Conservation (phyloP, 1,139 yeast species). For the Casaregolazyma lundiana region DNA sequence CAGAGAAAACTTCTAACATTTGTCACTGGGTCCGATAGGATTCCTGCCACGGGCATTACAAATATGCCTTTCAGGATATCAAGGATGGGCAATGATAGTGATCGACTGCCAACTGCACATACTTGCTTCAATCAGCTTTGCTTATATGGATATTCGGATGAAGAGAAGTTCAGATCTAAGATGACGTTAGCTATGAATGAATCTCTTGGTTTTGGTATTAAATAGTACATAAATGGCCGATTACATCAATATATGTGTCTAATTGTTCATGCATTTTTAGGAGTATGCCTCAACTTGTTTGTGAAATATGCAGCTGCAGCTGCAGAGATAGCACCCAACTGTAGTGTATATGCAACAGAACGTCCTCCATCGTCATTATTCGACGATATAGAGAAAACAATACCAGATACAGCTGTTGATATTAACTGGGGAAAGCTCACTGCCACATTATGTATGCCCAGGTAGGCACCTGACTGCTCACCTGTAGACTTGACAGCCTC, state of each 20-base stretch:
- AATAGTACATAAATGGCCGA: conserved; percentile 30
- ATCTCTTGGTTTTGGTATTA: conserved; percentile 83
- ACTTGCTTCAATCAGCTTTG: conserved; percentile 92
- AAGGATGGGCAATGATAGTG: conserved; percentile 46
- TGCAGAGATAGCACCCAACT: conserved; percentile 34
- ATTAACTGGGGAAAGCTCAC: conserved; percentile 39
- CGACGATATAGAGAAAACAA: conserved; percentile 28
- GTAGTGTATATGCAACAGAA: conserved; percentile 35
- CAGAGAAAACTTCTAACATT: conserved; percentile 67
- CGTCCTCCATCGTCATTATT: conserved; percentile 34
- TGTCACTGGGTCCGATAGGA: conserved; percentile 84
- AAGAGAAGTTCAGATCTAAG: conserved; percentile 51
- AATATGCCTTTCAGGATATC: conserved; percentile 66
- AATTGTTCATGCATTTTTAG: conserved; percentile 6
- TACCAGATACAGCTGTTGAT: conserved; percentile 37
- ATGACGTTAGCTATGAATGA: conserved; percentile 64
- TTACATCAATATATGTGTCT: neutral
- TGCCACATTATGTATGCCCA: conserved; percentile 40
- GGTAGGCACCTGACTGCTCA: conserved; percentile 33
- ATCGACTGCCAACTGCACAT: conserved; percentile 75
- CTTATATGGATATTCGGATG: conserved; percentile 56
- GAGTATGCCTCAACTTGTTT: conserved; percentile 19
- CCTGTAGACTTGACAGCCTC: conserved; percentile 20
- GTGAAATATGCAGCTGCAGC: conserved; percentile 33
- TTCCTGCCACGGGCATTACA: conserved; percentile 83